Evolutionary conservation across 495 filamentous ascomycete species (phyloP).

Genomic region (Chaetomium cochliodes): DNA sequence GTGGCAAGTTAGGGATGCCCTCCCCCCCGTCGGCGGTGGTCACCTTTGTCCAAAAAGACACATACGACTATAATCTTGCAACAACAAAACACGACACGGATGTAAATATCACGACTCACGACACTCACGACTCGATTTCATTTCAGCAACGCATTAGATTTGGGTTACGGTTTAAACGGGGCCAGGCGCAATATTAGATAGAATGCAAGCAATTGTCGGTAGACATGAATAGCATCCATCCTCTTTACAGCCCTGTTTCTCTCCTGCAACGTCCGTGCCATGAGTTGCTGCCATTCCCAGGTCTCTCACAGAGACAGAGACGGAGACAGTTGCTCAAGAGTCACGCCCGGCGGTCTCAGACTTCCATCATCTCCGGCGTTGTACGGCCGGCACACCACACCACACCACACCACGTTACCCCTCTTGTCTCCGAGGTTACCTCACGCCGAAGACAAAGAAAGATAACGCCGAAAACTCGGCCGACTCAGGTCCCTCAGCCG

Average conservation of each 20-base stretch:
- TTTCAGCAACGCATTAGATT: slow-evolving; percentile 15
- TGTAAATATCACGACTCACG: slow-evolving; percentile 22
- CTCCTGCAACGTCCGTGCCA: neutral
- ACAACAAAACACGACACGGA: slow-evolving; percentile 6
- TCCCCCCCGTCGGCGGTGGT: neutral
- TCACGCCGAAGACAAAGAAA: neutral
- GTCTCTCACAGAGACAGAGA: neutral
- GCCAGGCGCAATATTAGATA: slow-evolving; percentile 15
- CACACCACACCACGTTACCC: neutral
- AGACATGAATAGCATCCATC: neutral
- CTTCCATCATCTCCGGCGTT: neutral
- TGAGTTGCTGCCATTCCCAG: too few species aligned
- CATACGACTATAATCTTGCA: neutral
- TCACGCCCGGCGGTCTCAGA: neutral
- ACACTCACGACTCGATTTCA: slow-evolving; percentile 7
- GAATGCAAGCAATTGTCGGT: slow-evolving; percentile 38
- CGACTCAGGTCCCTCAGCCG: neutral
- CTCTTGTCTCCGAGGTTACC: neutral
- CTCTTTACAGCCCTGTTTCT: neutral
- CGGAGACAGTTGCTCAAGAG: neutral
- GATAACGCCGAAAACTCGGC: neutral
- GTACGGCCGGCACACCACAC: neutral
- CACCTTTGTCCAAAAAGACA: neutral
- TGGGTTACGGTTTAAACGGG: slow-evolving; percentile 4
- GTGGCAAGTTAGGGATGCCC: neutral